Evolutionary conservation across 1,284 basidiomycete species (phyloP).

Genomic region (Rhizoctonia solani): DNA sequence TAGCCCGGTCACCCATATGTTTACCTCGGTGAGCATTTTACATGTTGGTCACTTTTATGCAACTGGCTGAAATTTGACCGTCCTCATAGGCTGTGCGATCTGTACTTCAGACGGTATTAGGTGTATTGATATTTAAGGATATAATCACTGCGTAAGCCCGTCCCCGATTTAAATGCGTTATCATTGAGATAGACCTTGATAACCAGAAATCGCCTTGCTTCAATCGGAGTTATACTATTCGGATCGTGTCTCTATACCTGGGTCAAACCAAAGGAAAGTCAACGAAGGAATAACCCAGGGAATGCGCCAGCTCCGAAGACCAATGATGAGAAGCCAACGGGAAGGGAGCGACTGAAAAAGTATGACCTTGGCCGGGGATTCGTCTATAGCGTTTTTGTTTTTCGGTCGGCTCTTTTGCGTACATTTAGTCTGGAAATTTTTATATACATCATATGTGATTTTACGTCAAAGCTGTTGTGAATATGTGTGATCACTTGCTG

Average conservation of each 20-base stretch:
- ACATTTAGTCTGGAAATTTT: too few species aligned
- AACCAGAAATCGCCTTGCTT: conserved; percentile 61
- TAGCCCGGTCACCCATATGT: conserved; percentile 39
- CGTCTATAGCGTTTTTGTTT: too few species aligned
- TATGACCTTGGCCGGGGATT: too few species aligned
- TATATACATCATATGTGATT: too few species aligned
- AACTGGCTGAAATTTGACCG: not conserved
- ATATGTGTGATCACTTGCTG: too few species aligned
- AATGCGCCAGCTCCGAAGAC: not conserved
- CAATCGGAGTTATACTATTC: conserved; percentile 62
- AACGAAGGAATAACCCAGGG: conserved; percentile 43
- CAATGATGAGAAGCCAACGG: not conserved
- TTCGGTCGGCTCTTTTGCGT: too few species aligned
- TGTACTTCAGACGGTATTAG: conserved; percentile 36
- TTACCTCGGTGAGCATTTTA: conserved; percentile 34
- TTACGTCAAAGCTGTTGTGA: too few species aligned
- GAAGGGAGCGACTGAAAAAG: too few species aligned
- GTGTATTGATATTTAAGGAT: conserved; percentile 37
- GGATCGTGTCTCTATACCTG: conserved; percentile 73
- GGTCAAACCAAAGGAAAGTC: conserved; percentile 54
- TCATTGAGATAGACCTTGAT: not conserved
- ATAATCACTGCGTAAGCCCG: conserved; percentile 34
- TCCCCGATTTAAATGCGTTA: not conserved
- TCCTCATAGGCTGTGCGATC: conserved; percentile 26
- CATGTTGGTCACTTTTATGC: not conserved